Evolutionary conservation across 306 rosid genomes (phyloP).

Genomic region (Castanea mollissima): DNA sequence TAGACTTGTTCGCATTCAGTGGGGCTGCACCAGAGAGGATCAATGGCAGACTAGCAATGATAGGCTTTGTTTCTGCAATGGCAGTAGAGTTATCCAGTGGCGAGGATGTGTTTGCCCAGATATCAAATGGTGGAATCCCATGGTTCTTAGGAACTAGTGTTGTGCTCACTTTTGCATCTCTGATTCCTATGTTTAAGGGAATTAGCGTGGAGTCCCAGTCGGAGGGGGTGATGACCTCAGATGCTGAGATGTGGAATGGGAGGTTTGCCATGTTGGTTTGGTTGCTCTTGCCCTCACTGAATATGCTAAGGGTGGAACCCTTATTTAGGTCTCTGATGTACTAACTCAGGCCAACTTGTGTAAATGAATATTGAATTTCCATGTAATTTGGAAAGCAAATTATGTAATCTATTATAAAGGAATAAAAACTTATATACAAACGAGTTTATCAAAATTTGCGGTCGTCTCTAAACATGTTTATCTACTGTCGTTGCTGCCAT

Average conservation of each 20-base stretch:
- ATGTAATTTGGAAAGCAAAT: too few species aligned
- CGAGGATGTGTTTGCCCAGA: constrained; percentile 57
- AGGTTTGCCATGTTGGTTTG: constrained; percentile 77
- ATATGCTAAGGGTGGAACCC: constrained; percentile 63
- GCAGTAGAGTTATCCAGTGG: constrained; percentile 65
- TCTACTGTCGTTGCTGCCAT: too few species aligned
- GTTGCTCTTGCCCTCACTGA: constrained; percentile 71
- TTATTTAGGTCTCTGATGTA: constrained; percentile 27
- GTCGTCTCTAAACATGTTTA: too few species aligned
- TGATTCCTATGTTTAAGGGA: constrained; percentile 66
- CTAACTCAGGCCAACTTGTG: too few species aligned
- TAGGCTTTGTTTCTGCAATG: constrained; percentile 72
- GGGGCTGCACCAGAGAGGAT: constrained; percentile 96
- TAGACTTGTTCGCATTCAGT: constrained; percentile 59
- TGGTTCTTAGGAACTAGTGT: constrained; percentile 48
- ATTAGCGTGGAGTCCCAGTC: constrained; percentile 73
- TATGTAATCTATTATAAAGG: too few species aligned
- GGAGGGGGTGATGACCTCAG: constrained; percentile 48
- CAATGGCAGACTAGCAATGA: constrained; percentile 87
- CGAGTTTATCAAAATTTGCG: too few species aligned
- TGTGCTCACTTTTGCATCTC: constrained; percentile 57
- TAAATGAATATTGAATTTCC: too few species aligned
- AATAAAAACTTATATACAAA: too few species aligned
- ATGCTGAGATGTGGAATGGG: constrained; percentile 84
- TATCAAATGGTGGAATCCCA: constrained; percentile 61